Conservation (phyloP, 441 rosid species). For the Croton laevigatus region DNA sequence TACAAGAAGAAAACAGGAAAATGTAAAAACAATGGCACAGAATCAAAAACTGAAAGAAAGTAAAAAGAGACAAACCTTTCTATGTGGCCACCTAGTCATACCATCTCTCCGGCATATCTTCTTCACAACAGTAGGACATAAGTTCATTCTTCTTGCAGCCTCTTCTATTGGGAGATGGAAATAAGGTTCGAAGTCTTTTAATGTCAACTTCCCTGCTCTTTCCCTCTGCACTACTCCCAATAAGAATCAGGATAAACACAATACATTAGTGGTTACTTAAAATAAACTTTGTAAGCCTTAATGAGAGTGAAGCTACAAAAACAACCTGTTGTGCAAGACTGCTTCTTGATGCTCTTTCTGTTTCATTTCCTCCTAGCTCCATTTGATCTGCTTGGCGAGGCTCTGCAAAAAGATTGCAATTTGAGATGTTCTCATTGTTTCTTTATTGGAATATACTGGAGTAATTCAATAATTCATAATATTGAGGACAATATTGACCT, state of each 20-base stretch:
- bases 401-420: background rate
- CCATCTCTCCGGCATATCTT: conserved; percentile 56
- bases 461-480: too few species aligned
- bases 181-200: conserved; percentile 36
- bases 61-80: conserved; percentile 40
- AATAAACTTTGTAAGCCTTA: background rate
- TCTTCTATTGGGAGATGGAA: conserved; percentile 56
- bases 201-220: conserved; percentile 42
- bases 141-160: conserved; percentile 45
- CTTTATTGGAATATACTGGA: too few species aligned
- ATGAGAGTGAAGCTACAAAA: background rate
- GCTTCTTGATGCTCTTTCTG: conserved; percentile 12
- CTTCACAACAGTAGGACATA: conserved; percentile 68
- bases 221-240: conserved; percentile 54
- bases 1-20: conserved; percentile 12
- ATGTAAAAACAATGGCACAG: background rate
- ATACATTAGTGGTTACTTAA: background rate
- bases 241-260: background rate
- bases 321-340: conserved; percentile 55
- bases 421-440: background rate
- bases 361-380: conserved; percentile 8
- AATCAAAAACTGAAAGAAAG: background rate
- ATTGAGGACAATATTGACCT: conserved; percentile 15
- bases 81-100: conserved; percentile 55
- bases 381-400: conserved; percentile 16